A percentile compares a stretch with the other conserved stretches of the same genome.
These are phyloP conservation scores for Zopfia rhizophila DNA, from an alignment of 2,329 filamentous ascomycete genomes.

Conservation along the genomic window DNA sequence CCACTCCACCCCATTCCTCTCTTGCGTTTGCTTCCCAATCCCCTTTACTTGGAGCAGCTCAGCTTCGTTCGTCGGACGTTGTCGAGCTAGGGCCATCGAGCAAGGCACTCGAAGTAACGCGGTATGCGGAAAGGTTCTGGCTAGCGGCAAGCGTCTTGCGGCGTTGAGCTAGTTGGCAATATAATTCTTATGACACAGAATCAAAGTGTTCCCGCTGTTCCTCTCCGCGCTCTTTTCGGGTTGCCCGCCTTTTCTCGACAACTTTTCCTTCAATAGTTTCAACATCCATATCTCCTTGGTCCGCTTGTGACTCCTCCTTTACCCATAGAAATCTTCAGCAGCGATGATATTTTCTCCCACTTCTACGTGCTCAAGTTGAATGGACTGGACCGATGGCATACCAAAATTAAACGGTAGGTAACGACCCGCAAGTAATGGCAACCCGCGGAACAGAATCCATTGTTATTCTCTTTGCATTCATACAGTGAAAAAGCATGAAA, in stretches of 20 bases:
- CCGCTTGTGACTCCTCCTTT: not conserved
- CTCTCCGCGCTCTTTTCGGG: not conserved
- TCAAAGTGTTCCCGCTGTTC: constrained; percentile 20
- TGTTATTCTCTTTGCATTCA: constrained; percentile 71
- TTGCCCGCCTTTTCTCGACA: not conserved
- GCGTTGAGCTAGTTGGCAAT: constrained; percentile 25
- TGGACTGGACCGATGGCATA: constrained; percentile 15
- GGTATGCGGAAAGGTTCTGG: constrained; percentile 16
- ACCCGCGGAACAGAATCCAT: constrained; percentile 75
- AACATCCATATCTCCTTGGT: constrained; percentile 9
- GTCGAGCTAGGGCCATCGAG: constrained; percentile 36
- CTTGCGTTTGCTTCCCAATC: constrained; percentile 28
- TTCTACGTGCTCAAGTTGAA: constrained; percentile 31
- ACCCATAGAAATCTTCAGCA: constrained; percentile 34
- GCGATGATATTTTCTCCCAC: constrained; percentile 31
- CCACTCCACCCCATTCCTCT: constrained; percentile 40
- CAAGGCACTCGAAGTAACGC: constrained; percentile 32
- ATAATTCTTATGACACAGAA: constrained; percentile 27
- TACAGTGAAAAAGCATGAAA: constrained; percentile 75
- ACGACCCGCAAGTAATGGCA: constrained; percentile 73
- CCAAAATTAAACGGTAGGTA: constrained; percentile 66
- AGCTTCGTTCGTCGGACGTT: constrained; percentile 29
- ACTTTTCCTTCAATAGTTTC: not conserved
- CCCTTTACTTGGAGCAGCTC: constrained; percentile 37
- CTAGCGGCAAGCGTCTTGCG: constrained; percentile 31